phyloP scores from a whole-genome alignment of 2,329 filamentous ascomycete genomes.

The Neopestalotiopsis rosae region DNA sequence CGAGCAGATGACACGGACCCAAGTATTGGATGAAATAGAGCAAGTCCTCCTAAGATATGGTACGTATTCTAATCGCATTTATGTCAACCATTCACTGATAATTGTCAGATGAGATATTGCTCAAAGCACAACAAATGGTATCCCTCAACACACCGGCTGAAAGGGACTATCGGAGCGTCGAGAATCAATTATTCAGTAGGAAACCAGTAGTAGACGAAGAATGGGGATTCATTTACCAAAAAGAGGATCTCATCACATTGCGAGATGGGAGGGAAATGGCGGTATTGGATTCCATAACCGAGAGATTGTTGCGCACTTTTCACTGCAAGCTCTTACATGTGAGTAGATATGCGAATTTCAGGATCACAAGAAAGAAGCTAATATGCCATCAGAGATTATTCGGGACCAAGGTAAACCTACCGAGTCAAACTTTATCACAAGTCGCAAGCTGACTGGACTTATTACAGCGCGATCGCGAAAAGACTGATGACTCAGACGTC shows the following conservation, averaged over 20 bases:
- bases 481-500: slow-evolving; percentile 7
- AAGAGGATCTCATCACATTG: slow-evolving; percentile 13
- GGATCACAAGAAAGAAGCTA: not conserved
- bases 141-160: not conserved
- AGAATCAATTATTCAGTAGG: not conserved
- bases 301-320: slow-evolving; percentile 8
- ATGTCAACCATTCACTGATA: not conserved
- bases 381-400: not conserved
- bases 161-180: not conserved
- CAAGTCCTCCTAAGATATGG: not conserved
- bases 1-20: not conserved
- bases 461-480: slow-evolving; percentile 1
- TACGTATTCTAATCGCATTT: not conserved
- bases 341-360: no score
- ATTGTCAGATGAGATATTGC: not conserved
- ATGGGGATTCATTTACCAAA: slow-evolving; percentile 7
- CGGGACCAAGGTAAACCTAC: not conserved
- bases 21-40: not conserved
- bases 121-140: not conserved
- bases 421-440: no score
- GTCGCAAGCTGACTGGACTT: no score
- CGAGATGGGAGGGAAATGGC: slow-evolving; percentile 17
- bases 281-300: slow-evolving; percentile 12
- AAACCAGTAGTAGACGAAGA: slow-evolving; percentile 7
- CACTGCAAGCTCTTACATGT: slow-evolving; percentile 6